A percentile compares a stretch with the other conserved stretches of the same genome.
Conservation (phyloP, 495 filamentous ascomycete genomes). For the Hypomontagnella submonticulosa region DNA sequence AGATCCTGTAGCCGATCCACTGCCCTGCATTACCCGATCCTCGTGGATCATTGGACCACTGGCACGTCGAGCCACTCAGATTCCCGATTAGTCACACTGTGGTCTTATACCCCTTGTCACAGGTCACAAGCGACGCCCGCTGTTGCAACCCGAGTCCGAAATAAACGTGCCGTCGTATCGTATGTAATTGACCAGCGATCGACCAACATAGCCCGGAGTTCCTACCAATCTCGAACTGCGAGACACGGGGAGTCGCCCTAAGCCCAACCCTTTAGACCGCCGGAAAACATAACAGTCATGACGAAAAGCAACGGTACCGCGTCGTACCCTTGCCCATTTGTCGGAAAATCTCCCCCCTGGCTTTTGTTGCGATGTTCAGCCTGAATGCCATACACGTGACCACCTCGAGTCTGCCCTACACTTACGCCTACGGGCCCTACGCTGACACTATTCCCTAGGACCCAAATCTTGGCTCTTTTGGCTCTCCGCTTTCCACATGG, state of each 20-base stretch:
- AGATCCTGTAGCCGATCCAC: conserved; percentile 46
- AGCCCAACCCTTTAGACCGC: conserved; percentile 14
- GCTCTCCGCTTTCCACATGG: conserved; percentile 41
- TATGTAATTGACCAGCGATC: conserved; percentile 23
- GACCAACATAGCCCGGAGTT: conserved; percentile 24
- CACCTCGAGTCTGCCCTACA: conserved; percentile 21
- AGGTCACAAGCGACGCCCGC: conserved; percentile 27
- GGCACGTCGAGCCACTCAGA: conserved; percentile 24
- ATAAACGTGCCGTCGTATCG: conserved; percentile 20
- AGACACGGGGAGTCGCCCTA: conserved; percentile 14
- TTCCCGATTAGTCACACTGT: conserved; percentile 37
- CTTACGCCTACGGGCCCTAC: conserved; percentile 27
- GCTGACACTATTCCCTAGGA: conserved; percentile 33
- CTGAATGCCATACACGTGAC: conserved; percentile 32
- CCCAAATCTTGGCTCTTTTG: conserved; percentile 16
- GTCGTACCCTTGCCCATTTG: conserved; percentile 1
- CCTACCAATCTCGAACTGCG: conserved; percentile 25
- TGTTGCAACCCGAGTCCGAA: conserved; percentile 30
- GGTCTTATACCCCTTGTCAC: conserved; percentile 28
- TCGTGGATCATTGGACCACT: conserved; percentile 29
- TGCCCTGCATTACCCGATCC: conserved; percentile 41
- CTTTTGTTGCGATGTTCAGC: conserved; percentile 9
- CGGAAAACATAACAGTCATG: conserved; percentile 5
- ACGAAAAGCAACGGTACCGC: conserved; percentile 8
- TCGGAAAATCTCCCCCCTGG: neutral